These are phyloP conservation scores for Salvia splendens DNA, from an alignment of 257 asterid genomes.

Conservation along the genomic window DNA sequence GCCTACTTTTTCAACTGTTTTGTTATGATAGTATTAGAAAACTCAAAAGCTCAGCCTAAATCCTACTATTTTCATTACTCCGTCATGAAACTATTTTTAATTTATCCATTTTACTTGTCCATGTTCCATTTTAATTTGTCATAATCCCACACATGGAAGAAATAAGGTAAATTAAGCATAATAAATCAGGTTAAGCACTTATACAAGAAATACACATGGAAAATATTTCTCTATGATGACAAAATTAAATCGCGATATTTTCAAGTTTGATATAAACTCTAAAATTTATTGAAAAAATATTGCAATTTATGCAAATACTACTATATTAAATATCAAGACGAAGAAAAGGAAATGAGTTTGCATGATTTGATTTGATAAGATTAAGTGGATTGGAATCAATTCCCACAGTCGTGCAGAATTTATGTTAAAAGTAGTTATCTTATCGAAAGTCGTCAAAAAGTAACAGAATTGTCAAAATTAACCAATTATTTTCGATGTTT, in stretches of 20 bases:
- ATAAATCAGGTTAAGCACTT: no score
- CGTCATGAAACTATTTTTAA: background rate
- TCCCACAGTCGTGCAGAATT: background rate
- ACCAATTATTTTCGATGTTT: conserved; percentile 34
- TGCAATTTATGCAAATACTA: background rate
- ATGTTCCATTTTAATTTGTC: no score
- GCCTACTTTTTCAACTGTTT: background rate
- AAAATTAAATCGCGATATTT: background rate
- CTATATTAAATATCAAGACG: background rate
- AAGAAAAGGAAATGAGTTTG: background rate
- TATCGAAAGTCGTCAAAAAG: conserved; percentile 15
- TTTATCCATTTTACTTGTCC: background rate
- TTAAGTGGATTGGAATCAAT: background rate
- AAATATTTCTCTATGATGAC: background rate
- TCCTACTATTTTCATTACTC: background rate
- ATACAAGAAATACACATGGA: background rate
- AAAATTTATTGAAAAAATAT: no score
- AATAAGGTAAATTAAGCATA: no score
- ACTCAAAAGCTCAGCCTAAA: background rate
- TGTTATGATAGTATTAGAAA: no score
- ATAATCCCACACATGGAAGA: no score
- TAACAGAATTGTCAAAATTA: conserved; percentile 27
- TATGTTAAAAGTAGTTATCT: background rate
- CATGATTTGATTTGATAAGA: conserved; percentile 1
- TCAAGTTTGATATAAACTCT: no score